Base-by-base conservation (phyloP, 768 basidiomycete species). In the Pleurotus pulmonarius region DNA sequence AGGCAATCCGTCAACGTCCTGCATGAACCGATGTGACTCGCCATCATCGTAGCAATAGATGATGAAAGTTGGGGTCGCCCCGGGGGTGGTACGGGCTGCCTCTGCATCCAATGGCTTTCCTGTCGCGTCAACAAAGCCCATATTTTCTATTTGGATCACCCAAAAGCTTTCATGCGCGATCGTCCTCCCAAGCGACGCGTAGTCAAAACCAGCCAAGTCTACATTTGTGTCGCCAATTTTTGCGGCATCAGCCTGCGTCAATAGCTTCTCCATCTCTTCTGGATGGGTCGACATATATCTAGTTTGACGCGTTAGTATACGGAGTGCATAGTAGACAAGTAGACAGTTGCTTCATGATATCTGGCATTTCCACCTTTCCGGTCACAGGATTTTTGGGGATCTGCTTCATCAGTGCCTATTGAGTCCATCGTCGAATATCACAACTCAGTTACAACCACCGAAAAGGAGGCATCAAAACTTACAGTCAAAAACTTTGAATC, bases 101-200 rank as follows among this genome's bases (percentile, higher is more conserved):
- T 59, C 46, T 26, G 63, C 55, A 25, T 61, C 59, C 7, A 66
- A 34, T 5, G 51, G 46, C 11, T 59, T 46, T 9, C 67, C 65
- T 2, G 51, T 24, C 12, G 41, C 51, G 46, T 66, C 65, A 13
- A 65, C 61, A 12, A 67, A 65, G 5, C 70, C 69, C 56, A 63
- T 63, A n/a, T 59, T 54, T 40, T 65, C 63, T 11, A 72, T 57
- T 59, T 72, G 71, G 12, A 73, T 52, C n/a, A 70, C 66, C 72
- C 71, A 73, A 52, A 66, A 67, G 4, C 69, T 63, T 16, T 65
- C 62, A 25, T 61, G 61, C 6, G 60, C 60, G 20, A 72, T 67
- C 5, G 61, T 63, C 3, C 49, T 39, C 11, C 59, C 62, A 29
- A 70, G 58, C 22, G 65, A 59, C 16, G 61, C 57, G 55, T 59